Percentiles rank a stretch among this genome's conserved stretches.
phyloP scores from a whole-genome alignment of 306 rosid species.

The Echinosophora koreensis region DNA sequence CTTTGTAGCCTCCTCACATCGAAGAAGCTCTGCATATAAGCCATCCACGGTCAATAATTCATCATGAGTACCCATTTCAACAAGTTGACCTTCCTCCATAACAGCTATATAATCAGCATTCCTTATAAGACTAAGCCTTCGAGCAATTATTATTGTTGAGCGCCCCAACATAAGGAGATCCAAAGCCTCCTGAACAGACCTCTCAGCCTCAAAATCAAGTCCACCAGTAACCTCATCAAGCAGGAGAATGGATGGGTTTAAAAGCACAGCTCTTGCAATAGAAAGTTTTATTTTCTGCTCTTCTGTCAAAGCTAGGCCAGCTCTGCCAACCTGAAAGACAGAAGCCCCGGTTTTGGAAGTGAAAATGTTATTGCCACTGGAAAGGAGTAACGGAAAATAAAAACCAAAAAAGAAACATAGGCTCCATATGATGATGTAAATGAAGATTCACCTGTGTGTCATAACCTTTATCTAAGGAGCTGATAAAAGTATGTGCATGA shows the following conservation, averaged over 20 bases:
- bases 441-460: constrained; percentile 85
- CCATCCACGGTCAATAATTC: constrained; percentile 82
- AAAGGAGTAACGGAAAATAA: constrained; percentile 31
- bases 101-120: constrained; percentile 99
- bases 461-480: constrained; percentile 84
- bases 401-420: constrained; percentile 16
- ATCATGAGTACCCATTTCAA: constrained; percentile 99
- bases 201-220: constrained; percentile 99
- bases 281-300: constrained; percentile 98
- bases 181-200: constrained; percentile 92
- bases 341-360: constrained; percentile 35
- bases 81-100: constrained; percentile 99
- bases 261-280: constrained; percentile 96
- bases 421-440: constrained; percentile 35
- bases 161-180: constrained; percentile 99
- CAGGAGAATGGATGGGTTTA: constrained; percentile 93
- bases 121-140: constrained; percentile 98
- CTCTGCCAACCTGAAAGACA: constrained; percentile 91
- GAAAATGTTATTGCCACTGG: constrained; percentile 17
- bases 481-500: constrained; percentile 97
- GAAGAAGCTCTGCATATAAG: constrained; percentile 95
- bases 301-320: constrained; percentile 89
- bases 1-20: constrained; percentile 97
- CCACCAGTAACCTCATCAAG: constrained; percentile 99
- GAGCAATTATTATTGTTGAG: constrained; percentile 97